Percentiles rank a stretch among this genome's conserved stretches.
Evolutionary conservation across 1,284 basidiomycete genomes (phyloP).

Genomic region (Farysia itapuensis): DNA sequence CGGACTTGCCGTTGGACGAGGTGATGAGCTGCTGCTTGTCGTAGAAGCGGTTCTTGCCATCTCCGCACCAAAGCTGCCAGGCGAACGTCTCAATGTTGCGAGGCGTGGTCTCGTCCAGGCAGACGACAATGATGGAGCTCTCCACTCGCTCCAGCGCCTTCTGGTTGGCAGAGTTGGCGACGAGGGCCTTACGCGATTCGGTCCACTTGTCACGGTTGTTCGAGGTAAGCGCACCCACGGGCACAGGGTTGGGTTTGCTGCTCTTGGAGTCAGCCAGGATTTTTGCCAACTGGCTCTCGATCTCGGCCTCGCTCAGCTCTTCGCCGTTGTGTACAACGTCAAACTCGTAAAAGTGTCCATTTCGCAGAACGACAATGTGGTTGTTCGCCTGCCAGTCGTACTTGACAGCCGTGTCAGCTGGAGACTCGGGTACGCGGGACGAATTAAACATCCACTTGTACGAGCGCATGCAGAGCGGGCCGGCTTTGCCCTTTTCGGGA

Average conservation of each 20-base stretch:
- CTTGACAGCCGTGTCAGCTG: conserved; percentile 80
- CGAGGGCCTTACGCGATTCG: conserved; percentile 64
- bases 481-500: conserved; percentile 81
- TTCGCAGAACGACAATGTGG: conserved; percentile 85
- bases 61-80: conserved; percentile 83
- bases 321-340: conserved; percentile 65
- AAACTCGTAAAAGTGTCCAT: conserved; percentile 87
- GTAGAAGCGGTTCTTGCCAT: conserved; percentile 90
- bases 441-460: conserved; percentile 98
- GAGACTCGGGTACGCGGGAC: conserved; percentile 78
- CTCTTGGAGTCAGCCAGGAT: conserved; percentile 75
- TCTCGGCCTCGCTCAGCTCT: conserved; percentile 74
- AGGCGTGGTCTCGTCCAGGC: conserved; percentile 78
- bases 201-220: conserved; percentile 91
- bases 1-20: conserved; percentile 82
- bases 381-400: conserved; percentile 77
- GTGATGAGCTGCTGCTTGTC: conserved; percentile 85
- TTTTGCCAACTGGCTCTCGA: conserved; percentile 79
- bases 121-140: conserved; percentile 82
- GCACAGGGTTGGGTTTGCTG: conserved; percentile 64
- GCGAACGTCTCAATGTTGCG: conserved; percentile 73
- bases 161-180: conserved; percentile 73
- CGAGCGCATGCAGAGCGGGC: conserved; percentile 88
- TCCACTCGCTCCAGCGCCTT: conserved; percentile 79
- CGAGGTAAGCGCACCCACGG: conserved; percentile 79